Evolutionary conservation across 352 stramenopile species (phyloP).

Genomic region (Pythium rhizo-oryzae): DNA sequence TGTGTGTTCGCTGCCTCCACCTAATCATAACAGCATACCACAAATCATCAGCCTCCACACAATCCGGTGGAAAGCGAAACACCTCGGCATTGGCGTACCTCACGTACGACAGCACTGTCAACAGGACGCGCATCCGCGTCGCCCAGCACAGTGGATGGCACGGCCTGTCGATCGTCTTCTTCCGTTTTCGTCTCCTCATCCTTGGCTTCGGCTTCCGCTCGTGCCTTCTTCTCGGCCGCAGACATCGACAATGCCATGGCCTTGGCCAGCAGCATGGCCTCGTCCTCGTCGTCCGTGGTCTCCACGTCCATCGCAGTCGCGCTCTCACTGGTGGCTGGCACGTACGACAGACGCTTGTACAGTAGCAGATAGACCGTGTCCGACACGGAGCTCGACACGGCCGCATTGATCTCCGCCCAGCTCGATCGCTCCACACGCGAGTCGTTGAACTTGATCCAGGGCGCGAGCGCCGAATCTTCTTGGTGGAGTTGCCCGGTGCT

Average conservation of each 20-base stretch:
- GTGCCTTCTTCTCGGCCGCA: slow-evolving; percentile 48
- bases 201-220: slow-evolving; percentile 47
- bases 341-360: slow-evolving; percentile 86
- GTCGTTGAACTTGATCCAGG: slow-evolving; percentile 94
- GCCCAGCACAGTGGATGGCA: too few species aligned
- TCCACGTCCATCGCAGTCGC: slow-evolving; percentile 31
- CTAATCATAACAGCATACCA: too few species aligned
- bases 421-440: slow-evolving; percentile 75
- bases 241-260: slow-evolving; percentile 91
- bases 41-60: too few species aligned
- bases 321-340: not conserved
- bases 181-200: slow-evolving; percentile 47
- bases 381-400: slow-evolving; percentile 78
- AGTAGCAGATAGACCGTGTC: slow-evolving; percentile 90
- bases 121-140: slow-evolving; percentile 18
- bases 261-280: slow-evolving; percentile 87
- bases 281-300: slow-evolving; percentile 50
- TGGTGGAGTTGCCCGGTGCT: slow-evolving; percentile 72
- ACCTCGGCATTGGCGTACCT: slow-evolving; percentile 37
- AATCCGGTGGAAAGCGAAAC: too few species aligned
- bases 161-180: too few species aligned
- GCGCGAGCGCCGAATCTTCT: slow-evolving; percentile 72
- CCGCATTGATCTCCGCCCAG: slow-evolving; percentile 83
- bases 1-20: slow-evolving; percentile 68
- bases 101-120: slow-evolving; percentile 52